Evolutionary conservation across 2,329 filamentous ascomycete species (phyloP).

Genomic region (Corniculantispora saksenae): DNA sequence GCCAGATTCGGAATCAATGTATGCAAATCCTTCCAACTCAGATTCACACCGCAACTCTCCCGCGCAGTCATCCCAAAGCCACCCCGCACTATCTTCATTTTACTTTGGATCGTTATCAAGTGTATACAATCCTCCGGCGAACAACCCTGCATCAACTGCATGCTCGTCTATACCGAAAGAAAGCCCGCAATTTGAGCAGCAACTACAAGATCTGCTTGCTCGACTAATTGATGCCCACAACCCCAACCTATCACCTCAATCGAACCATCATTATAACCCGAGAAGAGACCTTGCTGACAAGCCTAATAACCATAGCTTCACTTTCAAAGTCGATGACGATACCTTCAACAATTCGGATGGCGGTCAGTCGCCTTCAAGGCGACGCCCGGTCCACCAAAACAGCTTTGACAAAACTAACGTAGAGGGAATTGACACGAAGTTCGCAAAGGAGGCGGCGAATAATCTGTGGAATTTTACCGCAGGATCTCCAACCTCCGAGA

Average conservation of each 20-base stretch:
- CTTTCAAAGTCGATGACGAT: slow-evolving; percentile 47
- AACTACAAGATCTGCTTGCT: slow-evolving; percentile 41
- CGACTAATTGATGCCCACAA: slow-evolving; percentile 17
- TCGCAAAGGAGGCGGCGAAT: slow-evolving; percentile 51
- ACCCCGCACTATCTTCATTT: background rate
- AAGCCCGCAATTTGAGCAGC: slow-evolving; percentile 41
- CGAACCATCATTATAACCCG: background rate
- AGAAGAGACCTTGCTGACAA: slow-evolving; percentile 34
- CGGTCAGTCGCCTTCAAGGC: slow-evolving; percentile 18
- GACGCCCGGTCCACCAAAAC: slow-evolving; percentile 36
- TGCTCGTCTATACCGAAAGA: slow-evolving; percentile 25
- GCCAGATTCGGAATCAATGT: slow-evolving; percentile 16
- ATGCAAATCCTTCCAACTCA: slow-evolving; percentile 14
- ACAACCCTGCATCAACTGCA: slow-evolving; percentile 35
- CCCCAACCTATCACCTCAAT: background rate
- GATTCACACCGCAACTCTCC: background rate
- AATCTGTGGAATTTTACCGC: slow-evolving; percentile 55
- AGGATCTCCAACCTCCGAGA: slow-evolving; percentile 39
- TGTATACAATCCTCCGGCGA: slow-evolving; percentile 16
- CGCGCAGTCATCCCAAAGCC: background rate
- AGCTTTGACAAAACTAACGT: slow-evolving; percentile 52
- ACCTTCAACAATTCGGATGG: slow-evolving; percentile 31
- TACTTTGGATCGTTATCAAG: slow-evolving; percentile 20
- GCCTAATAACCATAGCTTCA: slow-evolving; percentile 48
- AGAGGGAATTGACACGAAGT: slow-evolving; percentile 64